Evolutionary conservation across 176 grass and related monocot genomes (phyloP).

Genomic region (Oryza glaberrima): DNA sequence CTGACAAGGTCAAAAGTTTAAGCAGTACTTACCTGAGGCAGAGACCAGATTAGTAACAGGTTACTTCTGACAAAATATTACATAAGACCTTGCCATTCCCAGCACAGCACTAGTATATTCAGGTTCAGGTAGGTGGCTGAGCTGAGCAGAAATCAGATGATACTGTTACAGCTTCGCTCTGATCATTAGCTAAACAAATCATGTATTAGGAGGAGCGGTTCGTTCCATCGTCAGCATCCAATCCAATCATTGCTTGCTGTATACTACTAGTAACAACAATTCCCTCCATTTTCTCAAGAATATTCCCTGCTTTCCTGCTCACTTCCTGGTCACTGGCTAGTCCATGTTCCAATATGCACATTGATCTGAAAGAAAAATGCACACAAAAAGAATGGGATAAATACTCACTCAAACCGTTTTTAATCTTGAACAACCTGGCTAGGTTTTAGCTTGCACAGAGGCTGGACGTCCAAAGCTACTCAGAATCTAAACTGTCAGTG

Average conservation of each 20-base stretch:
- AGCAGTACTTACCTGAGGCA: not conserved
- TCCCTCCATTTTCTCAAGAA: conserved; percentile 38
- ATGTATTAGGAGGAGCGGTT: not conserved
- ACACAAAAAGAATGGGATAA: not conserved
- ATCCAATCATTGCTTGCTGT: conserved; percentile 42
- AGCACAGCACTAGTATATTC: not conserved
- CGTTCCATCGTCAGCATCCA: not conserved
- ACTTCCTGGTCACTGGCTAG: not conserved
- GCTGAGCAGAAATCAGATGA: conserved; percentile 15
- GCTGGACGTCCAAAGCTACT: not conserved
- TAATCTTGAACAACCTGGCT: not conserved
- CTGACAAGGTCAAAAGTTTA: not conserved
- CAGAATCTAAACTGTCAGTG: not conserved
- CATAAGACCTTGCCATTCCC: conserved; percentile 2
- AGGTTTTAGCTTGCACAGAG: not conserved
- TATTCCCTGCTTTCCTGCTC: conserved; percentile 23
- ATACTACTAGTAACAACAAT: not conserved
- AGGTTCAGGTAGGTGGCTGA: not conserved
- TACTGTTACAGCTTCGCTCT: not conserved
- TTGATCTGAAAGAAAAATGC: not conserved
- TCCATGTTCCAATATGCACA: conserved; percentile 22
- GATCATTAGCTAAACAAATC: conserved; percentile 18
- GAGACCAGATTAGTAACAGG: not conserved
- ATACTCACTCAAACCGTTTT: not conserved
- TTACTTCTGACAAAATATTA: conserved; percentile 10